phyloP scores from a whole-genome alignment of 1,284 basidiomycete genomes.

The Laetiporus sulphureus region DNA sequence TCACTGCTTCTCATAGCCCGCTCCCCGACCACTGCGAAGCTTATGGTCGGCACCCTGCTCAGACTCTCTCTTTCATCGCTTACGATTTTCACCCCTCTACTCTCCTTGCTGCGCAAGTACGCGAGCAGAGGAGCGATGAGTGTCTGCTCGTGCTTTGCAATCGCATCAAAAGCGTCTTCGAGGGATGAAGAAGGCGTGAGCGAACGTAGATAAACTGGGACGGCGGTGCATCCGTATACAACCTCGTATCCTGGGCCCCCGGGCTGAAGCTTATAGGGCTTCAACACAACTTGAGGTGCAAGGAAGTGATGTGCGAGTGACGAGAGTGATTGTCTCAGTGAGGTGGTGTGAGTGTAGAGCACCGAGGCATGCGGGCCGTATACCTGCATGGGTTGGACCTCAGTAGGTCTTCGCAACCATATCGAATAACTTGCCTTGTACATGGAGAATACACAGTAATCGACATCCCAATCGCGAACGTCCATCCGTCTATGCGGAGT shows the following conservation, averaged over 20 bases:
- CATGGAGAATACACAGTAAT: constrained; percentile 65
- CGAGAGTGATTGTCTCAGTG: constrained; percentile 41
- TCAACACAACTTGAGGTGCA: constrained; percentile 28
- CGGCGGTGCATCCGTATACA: constrained; percentile 51
- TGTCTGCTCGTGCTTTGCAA: constrained; percentile 39
- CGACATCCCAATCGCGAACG: constrained; percentile 70
- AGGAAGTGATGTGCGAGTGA: constrained; percentile 71
- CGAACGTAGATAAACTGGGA: constrained; percentile 58
- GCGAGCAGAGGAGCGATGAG: constrained; percentile 36
- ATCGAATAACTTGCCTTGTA: constrained; percentile 55
- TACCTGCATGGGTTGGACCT: constrained; percentile 35
- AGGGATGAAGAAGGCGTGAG: constrained; percentile 44
- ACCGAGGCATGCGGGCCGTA: constrained; percentile 71
- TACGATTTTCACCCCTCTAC: constrained; percentile 58
- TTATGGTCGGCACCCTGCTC: constrained; percentile 62
- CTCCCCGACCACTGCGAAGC: constrained; percentile 60
- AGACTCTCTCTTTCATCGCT: constrained; percentile 44
- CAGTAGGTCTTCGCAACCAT: too few species aligned
- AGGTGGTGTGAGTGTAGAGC: constrained; percentile 48
- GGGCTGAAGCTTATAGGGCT: constrained; percentile 61
- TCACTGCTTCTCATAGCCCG: constrained; percentile 49
- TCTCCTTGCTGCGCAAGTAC: constrained; percentile 35
- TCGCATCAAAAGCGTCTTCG: constrained; percentile 39
- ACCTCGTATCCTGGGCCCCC: constrained; percentile 73
- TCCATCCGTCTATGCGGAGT: constrained; percentile 68